phyloP scores from a whole-genome alignment of 805 yeast species.

The Myxozyma lipomycoides region DNA sequence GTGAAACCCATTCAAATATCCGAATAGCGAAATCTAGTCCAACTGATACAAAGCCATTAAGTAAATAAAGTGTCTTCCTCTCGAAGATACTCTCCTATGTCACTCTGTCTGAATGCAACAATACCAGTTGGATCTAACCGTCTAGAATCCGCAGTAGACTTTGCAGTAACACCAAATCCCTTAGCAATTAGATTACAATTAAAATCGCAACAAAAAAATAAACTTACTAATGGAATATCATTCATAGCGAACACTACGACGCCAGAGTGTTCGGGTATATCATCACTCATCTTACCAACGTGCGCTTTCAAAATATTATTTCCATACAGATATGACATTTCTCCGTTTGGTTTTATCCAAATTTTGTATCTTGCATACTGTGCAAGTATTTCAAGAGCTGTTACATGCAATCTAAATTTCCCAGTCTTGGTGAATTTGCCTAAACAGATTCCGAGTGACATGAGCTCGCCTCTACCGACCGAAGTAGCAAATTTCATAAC shows the following conservation, averaged over 20 bases:
- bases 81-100: constrained; percentile 95
- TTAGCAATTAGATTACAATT: neutral
- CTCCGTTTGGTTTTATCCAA: constrained; percentile 97
- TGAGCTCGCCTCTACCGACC: constrained; percentile 79
- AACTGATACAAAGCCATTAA: neutral
- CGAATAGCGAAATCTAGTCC: too few species aligned
- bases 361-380: constrained; percentile 87
- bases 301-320: constrained; percentile 96
- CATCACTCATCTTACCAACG: constrained; percentile 93
- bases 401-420: constrained; percentile 89
- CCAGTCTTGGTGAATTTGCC: constrained; percentile 98
- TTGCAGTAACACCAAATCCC: constrained; percentile 94
- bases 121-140: constrained; percentile 88
- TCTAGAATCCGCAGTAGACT: constrained; percentile 83
- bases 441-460: constrained; percentile 89
- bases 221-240: constrained; percentile 64
- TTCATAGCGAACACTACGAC: constrained; percentile 83
- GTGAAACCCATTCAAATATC: too few species aligned
- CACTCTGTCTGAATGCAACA: constrained; percentile 94
- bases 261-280: constrained; percentile 97
- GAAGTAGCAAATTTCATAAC: constrained; percentile 73
- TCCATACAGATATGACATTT: constrained; percentile 96
- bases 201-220: neutral
- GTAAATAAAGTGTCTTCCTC: constrained; percentile 90
- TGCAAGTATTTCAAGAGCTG: constrained; percentile 78